Evolutionary conservation across 225 moss, liverwort and hornwort species (phyloP), one percentile per base, ranked within the genome.

Genomic region (Asterella californica): DNA sequence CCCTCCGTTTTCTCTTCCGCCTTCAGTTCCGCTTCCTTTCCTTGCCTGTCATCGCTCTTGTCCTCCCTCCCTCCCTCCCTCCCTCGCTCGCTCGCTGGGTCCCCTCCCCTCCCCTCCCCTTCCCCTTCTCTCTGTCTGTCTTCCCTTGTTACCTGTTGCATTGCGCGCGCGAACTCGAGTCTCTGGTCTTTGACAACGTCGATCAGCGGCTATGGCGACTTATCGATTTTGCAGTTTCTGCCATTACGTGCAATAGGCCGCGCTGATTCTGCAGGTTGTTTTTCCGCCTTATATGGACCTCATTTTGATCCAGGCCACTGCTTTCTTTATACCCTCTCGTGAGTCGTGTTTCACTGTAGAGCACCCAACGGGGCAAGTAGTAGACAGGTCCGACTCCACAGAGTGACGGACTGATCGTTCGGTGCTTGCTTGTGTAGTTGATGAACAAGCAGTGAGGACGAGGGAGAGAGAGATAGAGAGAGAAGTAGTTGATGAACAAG

Each of bases 191-290:
- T 45, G 63, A 59, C 65, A 19, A 59, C 72, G 72, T 18, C 62
- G 82, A 85, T 85, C 86, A 78, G 69, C 53, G 80, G 86, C 57
- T 78, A 83, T 83, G 83, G 81, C 70, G 60, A 22, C 54, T 49
- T 6, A 18, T 54, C 45, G 80, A 78, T 78, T 80, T 86, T 74
- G 80, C 77, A 10, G 57, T 46, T 29, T 22, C 29, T 55, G 69
- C 78, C 50, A n/a, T 19, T 69, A 49, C 66, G 18, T 34, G 80
- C 54, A 71, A 10, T 82, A 82, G 73, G 12, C 47, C 24, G 71
- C 76, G 55, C 72, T 77, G 71, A 36, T 53, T 67, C 65, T 60
- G 57, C 14, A 7, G 53, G 55, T 77, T 36, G 34, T 77, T 72
- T 77, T 72, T 27, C 18, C 9, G 68, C 46, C 57, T 77, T 17